Conservation (phyloP, 1,284 basidiomycete genomes). For the Cryptococcus deneoformans region DNA sequence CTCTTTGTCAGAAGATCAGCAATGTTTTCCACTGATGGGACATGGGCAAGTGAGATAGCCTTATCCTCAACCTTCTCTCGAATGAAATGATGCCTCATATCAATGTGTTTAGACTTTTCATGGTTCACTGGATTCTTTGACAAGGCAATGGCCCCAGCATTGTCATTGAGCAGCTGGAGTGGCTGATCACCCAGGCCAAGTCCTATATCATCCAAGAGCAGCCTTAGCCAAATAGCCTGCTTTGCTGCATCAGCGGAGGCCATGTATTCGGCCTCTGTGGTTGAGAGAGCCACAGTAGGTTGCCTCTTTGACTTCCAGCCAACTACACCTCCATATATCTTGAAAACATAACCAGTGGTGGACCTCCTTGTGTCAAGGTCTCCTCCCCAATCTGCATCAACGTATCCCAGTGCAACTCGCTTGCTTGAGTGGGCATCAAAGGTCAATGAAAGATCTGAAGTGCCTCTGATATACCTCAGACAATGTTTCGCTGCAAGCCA, state of each 20-base stretch:
- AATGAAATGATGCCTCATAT: slow-evolving; percentile 50
- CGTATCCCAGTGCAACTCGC: slow-evolving; percentile 11
- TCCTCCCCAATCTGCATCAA: slow-evolving; percentile 3
- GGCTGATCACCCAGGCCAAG: slow-evolving; percentile 3
- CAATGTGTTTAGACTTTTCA: slow-evolving; percentile 51
- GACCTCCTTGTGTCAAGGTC: slow-evolving; percentile 19
- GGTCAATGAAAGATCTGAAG: neutral
- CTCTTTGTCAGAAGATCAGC: slow-evolving; percentile 8
- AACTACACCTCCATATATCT: slow-evolving; percentile 15
- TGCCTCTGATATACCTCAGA: too few species aligned
- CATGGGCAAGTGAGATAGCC: slow-evolving; percentile 1
- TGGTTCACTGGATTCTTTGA: slow-evolving; percentile 44
- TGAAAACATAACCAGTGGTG: slow-evolving; percentile 30
- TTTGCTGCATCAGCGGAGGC: slow-evolving; percentile 9
- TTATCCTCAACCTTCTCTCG: slow-evolving; percentile 29
- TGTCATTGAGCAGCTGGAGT: slow-evolving; percentile 39
- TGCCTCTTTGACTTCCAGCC: slow-evolving; percentile 25
- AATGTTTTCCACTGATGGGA: slow-evolving; percentile 12
- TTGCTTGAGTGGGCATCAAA: slow-evolving; percentile 13
- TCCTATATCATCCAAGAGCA: slow-evolving; percentile 5
- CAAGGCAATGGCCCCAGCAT: slow-evolving; percentile 46
- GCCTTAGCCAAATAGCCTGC: slow-evolving; percentile 10
- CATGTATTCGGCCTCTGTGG: slow-evolving; percentile 13
- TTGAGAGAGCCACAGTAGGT: slow-evolving; percentile 21
- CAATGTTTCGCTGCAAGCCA: too few species aligned